A percentile compares a stretch with the other conserved stretches of the same genome.
Evolutionary conservation across 768 basidiomycete species (phyloP).

Genomic region (Phlebiopsis gigantea): DNA sequence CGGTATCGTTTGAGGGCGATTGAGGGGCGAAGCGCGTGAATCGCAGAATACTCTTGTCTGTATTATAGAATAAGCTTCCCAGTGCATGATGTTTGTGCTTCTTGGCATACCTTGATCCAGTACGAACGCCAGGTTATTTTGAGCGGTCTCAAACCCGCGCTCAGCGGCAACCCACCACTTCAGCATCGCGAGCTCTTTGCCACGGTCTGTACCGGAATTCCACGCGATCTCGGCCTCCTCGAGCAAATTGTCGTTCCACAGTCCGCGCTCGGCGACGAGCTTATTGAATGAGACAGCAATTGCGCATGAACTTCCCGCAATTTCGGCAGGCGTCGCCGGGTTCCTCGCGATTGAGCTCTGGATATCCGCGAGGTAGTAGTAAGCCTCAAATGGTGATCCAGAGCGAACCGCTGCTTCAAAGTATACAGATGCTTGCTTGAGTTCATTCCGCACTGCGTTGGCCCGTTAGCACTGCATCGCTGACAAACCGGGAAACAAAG

Average conservation of each 20-base stretch:
- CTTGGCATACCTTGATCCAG: conserved; percentile 78
- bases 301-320: conserved; percentile 73
- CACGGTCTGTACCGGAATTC: conserved; percentile 63
- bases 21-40: conserved; percentile 63
- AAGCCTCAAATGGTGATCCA: conserved; percentile 93
- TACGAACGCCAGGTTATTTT: conserved; percentile 91
- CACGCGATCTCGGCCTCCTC: conserved; percentile 76
- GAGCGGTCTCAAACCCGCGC: conserved; percentile 84
- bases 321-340: conserved; percentile 36
- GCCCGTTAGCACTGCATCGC: neutral
- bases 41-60: conserved; percentile 68
- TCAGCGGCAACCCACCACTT: conserved; percentile 97
- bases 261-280: conserved; percentile 83
- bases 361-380: conserved; percentile 87
- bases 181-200: conserved; percentile 79
- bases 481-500: neutral
- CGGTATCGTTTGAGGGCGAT: conserved; percentile 78
- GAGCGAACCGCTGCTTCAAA: conserved; percentile 82
- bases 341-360: conserved; percentile 55
- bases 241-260: conserved; percentile 78
- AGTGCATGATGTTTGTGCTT: neutral
- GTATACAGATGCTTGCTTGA: conserved; percentile 57
- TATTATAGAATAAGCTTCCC: neutral
- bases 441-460: conserved; percentile 60
- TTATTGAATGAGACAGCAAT: conserved; percentile 93